Percentiles rank a stretch among this genome's conserved stretches.
phyloP scores from a whole-genome alignment of 192 early-diverging fungal genomes.

The Podila horticola region DNA sequence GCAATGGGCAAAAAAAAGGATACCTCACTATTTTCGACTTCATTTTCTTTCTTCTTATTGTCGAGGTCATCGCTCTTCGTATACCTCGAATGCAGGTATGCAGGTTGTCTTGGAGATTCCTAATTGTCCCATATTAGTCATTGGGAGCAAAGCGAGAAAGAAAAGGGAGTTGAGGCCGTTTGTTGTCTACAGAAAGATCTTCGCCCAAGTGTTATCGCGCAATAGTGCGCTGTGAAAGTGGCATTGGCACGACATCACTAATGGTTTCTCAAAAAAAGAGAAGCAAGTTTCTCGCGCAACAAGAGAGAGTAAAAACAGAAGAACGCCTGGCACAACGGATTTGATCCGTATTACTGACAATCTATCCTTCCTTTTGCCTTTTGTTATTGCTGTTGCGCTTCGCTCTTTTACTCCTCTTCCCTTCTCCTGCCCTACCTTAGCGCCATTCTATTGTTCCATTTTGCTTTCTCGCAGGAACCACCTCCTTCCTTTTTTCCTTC shows the following conservation, averaged over 20 bases:
- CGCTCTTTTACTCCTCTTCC: not conserved
- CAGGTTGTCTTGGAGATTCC: not conserved
- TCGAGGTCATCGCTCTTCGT: not conserved
- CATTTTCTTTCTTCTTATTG: not conserved
- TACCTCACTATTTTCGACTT: not conserved
- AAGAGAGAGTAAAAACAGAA: no score
- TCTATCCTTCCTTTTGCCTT: not conserved
- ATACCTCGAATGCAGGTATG: not conserved
- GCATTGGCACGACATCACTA: no score
- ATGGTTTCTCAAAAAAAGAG: no score
- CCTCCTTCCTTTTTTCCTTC: not conserved
- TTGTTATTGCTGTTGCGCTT: not conserved
- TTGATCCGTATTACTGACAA: not conserved
- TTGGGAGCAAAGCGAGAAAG: not conserved
- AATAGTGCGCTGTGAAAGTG: no score
- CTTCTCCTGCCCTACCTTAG: not conserved
- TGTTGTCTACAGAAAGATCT: no score
- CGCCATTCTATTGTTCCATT: not conserved
- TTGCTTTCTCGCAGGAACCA: not conserved
- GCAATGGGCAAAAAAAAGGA: not conserved
- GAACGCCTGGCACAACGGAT: no score
- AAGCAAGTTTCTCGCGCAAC: not conserved
- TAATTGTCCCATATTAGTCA: not conserved
- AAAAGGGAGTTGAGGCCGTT: not conserved
- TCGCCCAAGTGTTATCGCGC: no score